phyloP scores from a whole-genome alignment of 2,329 filamentous ascomycete genomes.

The Neofusicoccum parvum region DNA sequence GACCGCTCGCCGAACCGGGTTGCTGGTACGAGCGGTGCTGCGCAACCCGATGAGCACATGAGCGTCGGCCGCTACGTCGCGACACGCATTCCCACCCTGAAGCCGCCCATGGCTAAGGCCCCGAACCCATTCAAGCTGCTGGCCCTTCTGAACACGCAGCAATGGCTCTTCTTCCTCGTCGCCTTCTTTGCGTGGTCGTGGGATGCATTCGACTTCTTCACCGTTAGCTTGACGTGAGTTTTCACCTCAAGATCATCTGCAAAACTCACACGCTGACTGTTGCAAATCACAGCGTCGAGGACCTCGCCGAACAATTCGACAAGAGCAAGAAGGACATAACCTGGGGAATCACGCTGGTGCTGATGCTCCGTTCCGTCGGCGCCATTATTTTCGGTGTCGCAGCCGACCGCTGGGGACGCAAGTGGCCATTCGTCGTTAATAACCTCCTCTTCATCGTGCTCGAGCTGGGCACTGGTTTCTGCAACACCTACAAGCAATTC shows the following conservation, averaged over 20 bases:
- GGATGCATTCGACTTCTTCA: constrained; percentile 64
- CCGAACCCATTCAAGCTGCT: constrained; percentile 58
- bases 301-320: constrained; percentile 57
- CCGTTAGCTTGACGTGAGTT: constrained; percentile 55
- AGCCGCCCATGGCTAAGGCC: constrained; percentile 58
- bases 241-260: too few species aligned
- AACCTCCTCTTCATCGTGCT: constrained; percentile 63
- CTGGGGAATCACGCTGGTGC: constrained; percentile 52
- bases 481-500: constrained; percentile 60
- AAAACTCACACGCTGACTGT: not conserved
- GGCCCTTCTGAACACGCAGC: constrained; percentile 53
- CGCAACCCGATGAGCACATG: constrained; percentile 32
- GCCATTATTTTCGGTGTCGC: constrained; percentile 59
- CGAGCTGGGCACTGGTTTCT: constrained; percentile 63
- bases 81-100: constrained; percentile 57
- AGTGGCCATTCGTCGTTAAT: constrained; percentile 62
- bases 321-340: constrained; percentile 61
- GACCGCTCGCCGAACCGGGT: not conserved
- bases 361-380: constrained; percentile 65
- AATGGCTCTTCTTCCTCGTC: constrained; percentile 61
- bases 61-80: constrained; percentile 51
- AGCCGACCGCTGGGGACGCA: constrained; percentile 58
- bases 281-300: constrained; percentile 36
- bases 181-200: constrained; percentile 53
- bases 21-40: not conserved